These are phyloP conservation scores for Vanrija pseudolonga DNA, from an alignment of 1,284 basidiomycete genomes.

Conservation along the genomic window DNA sequence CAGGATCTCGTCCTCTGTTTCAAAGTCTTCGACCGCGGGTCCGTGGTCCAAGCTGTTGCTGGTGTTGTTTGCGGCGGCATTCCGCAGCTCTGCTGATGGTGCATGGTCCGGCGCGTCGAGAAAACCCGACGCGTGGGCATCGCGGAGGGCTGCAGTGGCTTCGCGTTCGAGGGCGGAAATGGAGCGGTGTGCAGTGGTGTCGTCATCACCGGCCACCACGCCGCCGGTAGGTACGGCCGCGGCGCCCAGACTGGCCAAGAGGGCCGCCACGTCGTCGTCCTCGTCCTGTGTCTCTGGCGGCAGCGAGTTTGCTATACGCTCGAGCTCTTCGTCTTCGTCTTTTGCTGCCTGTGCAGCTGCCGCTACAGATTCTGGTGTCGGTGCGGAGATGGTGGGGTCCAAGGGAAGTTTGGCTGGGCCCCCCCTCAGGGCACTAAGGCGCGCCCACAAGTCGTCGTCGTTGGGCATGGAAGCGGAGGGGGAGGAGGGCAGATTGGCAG, in stretches of 20 bases:
- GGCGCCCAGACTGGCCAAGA: slow-evolving; percentile 16
- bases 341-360: slow-evolving; percentile 8
- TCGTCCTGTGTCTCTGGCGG: slow-evolving; percentile 1
- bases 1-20: slow-evolving; percentile 35
- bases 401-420: neutral
- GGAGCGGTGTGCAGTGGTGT: too few species aligned
- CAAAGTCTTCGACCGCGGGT: slow-evolving; percentile 14
- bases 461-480: neutral
- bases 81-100: neutral
- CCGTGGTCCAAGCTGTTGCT: neutral
- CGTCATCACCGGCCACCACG: neutral
- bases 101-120: neutral
- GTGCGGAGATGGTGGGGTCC: neutral
- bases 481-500: neutral
- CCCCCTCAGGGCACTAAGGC: slow-evolving; percentile 7
- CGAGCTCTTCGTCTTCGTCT: slow-evolving; percentile 25
- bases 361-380: neutral
- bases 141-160: slow-evolving; percentile 7
- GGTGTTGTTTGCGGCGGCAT: neutral
- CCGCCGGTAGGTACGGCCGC: neutral
- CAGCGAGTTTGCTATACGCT: slow-evolving; percentile 23
- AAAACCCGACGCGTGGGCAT: neutral
- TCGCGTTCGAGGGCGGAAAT: slow-evolving; percentile 14
- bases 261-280: slow-evolving; percentile 14
- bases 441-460: slow-evolving; percentile 10